These are phyloP conservation scores for Microdochium nivale DNA, from an alignment of 2,329 filamentous ascomycete species.

Conservation along the genomic window DNA sequence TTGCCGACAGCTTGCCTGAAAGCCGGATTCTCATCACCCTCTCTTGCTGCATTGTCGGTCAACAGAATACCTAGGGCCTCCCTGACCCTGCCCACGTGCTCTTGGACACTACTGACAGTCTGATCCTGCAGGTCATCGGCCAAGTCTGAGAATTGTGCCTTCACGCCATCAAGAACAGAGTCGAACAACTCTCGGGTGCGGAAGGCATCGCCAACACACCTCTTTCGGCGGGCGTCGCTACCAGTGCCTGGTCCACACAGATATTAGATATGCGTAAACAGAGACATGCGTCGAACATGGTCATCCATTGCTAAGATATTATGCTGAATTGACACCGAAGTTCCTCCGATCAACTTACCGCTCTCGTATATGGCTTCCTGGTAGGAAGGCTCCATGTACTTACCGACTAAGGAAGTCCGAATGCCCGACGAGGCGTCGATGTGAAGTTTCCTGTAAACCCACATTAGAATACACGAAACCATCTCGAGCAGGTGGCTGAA, in stretches of 20 bases:
- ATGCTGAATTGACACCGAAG: background rate
- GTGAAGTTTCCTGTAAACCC: constrained; percentile 17
- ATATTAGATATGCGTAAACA: background rate
- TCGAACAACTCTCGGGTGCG: constrained; percentile 17
- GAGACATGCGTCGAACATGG: background rate
- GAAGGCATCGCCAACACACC: constrained; percentile 21
- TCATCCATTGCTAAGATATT: background rate
- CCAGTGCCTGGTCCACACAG: constrained; percentile 17
- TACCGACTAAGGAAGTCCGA: constrained; percentile 26
- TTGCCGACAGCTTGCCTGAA: constrained; percentile 21
- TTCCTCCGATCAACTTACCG: constrained; percentile 15
- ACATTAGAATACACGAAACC: background rate
- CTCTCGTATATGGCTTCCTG: constrained; percentile 16
- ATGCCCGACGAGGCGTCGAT: constrained; percentile 25
- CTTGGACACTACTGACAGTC: constrained; percentile 6
- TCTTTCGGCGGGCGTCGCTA: constrained; percentile 21
- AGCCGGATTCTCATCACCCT: constrained; percentile 26
- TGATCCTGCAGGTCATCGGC: constrained; percentile 10
- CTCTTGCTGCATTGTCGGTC: constrained; percentile 24
- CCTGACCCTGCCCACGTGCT: constrained; percentile 17
- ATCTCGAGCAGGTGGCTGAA: background rate
- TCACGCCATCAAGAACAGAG: background rate
- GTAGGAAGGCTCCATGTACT: constrained; percentile 26
- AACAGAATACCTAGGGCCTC: constrained; percentile 25
- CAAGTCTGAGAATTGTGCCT: background rate